phyloP scores from a whole-genome alignment of 2,329 filamentous ascomycete genomes.

The Talaromyces sp. region DNA sequence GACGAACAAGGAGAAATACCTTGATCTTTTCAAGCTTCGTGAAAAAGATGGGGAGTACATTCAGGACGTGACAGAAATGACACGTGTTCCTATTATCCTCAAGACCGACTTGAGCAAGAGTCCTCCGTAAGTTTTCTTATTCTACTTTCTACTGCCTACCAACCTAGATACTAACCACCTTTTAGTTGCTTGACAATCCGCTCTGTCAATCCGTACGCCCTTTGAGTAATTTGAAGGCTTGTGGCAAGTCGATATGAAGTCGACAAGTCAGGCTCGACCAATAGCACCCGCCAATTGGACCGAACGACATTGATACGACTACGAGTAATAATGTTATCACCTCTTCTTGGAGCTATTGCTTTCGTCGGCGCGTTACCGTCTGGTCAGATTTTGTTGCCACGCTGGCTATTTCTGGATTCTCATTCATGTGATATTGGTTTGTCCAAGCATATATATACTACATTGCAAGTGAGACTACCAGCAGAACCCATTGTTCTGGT shows the following conservation, averaged over 20 bases:
- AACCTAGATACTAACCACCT: constrained; percentile 16
- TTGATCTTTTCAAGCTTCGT: constrained; percentile 79
- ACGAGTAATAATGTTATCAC: constrained; percentile 5
- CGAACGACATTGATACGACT: not conserved
- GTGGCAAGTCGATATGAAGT: not conserved
- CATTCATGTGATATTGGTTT: constrained; percentile 9
- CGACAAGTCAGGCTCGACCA: not conserved
- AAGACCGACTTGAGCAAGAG: constrained; percentile 99
- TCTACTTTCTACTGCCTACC: not conserved
- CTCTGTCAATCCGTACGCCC: constrained; percentile 46
- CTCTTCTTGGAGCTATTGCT: not conserved
- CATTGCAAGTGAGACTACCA: not conserved
- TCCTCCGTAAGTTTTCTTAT: constrained; percentile 79
- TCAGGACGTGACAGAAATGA: constrained; percentile 98
- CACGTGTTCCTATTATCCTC: constrained; percentile 89
- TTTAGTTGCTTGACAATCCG: constrained; percentile 45
- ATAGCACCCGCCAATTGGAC: not conserved
- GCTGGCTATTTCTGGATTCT: constrained; percentile 7
- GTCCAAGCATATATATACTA: constrained; percentile 7
- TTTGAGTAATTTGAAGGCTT: constrained; percentile 30
- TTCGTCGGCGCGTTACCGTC: constrained; percentile 2
- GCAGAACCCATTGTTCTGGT: not conserved
- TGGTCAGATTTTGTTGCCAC: constrained; percentile 1
- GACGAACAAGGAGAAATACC: constrained; percentile 92
- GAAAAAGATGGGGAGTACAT: constrained; percentile 95